Evolutionary conservation across 1,139 yeast species (phyloP).

Genomic region (Blastobotrys capitulatus): DNA sequence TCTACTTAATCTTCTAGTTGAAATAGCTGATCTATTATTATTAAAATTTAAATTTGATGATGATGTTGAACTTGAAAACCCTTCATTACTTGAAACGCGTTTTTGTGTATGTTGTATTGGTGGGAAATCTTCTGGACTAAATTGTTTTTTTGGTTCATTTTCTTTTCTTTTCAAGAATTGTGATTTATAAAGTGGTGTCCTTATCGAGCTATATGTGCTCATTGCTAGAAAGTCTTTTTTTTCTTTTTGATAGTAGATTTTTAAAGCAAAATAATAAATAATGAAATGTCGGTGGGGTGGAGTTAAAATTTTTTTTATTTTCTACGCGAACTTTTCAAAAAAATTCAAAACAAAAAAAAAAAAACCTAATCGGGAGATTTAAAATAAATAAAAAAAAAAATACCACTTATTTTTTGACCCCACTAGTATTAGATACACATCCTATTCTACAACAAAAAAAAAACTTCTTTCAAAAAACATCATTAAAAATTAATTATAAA

Average conservation of each 20-base stretch:
- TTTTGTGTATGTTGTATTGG: neutral
- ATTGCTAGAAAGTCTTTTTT: neutral
- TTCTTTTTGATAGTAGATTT: no score
- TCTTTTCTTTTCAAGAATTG: conserved; percentile 4
- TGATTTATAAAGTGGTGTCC: conserved; percentile 5
- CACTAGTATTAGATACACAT: no score
- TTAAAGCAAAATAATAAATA: no score
- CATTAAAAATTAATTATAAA: neutral
- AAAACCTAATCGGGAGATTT: neutral
- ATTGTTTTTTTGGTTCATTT: neutral
- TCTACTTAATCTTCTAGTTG: neutral
- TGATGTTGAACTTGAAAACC: neutral
- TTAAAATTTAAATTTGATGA: neutral
- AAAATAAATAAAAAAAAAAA: no score
- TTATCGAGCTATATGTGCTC: neutral
- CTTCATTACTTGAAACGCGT: neutral
- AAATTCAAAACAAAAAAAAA: no score
- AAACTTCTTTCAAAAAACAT: no score
- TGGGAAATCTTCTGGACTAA: neutral
- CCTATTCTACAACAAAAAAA: neutral
- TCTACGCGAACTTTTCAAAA: neutral
- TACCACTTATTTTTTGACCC: no score
- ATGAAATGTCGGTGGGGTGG: neutral
- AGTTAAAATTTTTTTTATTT: no score
- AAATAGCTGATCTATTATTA: neutral